These are phyloP conservation scores for Aspergillus sclerotiicarbonarius DNA, from an alignment of 495 filamentous ascomycete species.

Conservation along the genomic window DNA sequence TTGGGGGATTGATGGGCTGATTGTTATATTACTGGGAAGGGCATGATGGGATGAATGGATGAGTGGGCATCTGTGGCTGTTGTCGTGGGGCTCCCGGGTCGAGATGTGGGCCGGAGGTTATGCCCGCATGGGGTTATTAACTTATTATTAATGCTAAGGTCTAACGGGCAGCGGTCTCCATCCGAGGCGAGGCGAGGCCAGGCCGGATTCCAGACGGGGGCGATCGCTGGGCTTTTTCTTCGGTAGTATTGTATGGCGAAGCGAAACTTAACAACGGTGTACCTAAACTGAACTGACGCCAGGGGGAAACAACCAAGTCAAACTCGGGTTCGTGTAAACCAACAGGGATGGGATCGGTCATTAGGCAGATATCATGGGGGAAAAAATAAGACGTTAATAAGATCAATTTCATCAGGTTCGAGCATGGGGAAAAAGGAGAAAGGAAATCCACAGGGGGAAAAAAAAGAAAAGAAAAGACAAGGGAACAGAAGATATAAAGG, in stretches of 20 bases:
- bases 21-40: too few relatives aligned
- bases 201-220: not conserved
- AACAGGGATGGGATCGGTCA: conserved; percentile 9
- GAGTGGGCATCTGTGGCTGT: not conserved
- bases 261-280: conserved; percentile 1
- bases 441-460: conserved; percentile 17
- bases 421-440: conserved; percentile 16
- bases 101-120: conserved; percentile 1
- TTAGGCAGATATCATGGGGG: not conserved
- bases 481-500: conserved; percentile 11
- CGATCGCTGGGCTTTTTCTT: not conserved
- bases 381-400: conserved; percentile 1
- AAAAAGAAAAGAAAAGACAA: conserved; percentile 19
- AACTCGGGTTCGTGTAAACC: conserved; percentile 14
- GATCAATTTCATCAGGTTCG: conserved; percentile 4
- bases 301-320: not conserved
- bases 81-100: conserved; percentile 11
- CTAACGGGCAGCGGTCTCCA: not conserved
- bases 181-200: not conserved
- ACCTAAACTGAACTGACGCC: conserved; percentile 15
- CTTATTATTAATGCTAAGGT: not conserved
- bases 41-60: not conserved
- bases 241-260: not conserved
- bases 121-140: too few relatives aligned
- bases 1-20: too few relatives aligned